These are phyloP conservation scores for Rosa persica DNA, from an alignment of 306 rosid species.

Conservation along the genomic window DNA sequence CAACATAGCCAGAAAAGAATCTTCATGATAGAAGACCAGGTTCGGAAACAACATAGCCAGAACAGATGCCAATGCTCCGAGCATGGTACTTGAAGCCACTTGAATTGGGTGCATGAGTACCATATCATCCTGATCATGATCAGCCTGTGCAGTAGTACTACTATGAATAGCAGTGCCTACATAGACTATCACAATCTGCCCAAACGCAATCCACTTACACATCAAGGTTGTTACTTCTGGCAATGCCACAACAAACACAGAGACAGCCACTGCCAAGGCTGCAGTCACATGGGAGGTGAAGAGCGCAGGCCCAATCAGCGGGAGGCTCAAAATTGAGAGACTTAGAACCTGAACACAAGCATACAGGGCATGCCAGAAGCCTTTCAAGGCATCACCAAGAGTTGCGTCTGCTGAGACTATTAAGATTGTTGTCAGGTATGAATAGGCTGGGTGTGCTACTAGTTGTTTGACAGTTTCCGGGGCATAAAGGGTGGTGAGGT, in stretches of 20 bases:
- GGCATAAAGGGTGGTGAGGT: conserved; percentile 43
- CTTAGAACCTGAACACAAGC: conserved; percentile 42
- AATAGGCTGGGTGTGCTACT: conserved; percentile 52
- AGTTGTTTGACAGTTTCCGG: conserved; percentile 38
- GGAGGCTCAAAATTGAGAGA: conserved; percentile 36
- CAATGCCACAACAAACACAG: conserved; percentile 56
- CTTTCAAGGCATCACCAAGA: conserved; percentile 63
- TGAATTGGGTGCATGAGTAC: conserved; percentile 45
- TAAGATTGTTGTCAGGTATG: conserved; percentile 57
- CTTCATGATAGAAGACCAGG: conserved; percentile 1
- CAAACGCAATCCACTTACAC: conserved; percentile 64
- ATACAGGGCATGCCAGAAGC: conserved; percentile 50
- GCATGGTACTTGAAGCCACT: conserved; percentile 51
- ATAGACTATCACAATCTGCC: conserved; percentile 67
- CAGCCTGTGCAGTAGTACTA: conserved; percentile 18
- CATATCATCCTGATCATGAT: neutral
- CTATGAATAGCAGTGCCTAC: conserved; percentile 54
- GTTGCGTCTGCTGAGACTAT: conserved; percentile 49
- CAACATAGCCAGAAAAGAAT: conserved; percentile 48
- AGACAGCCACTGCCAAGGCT: conserved; percentile 37
- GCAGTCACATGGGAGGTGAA: conserved; percentile 26
- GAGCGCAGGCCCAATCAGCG: conserved; percentile 45
- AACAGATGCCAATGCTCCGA: conserved; percentile 69
- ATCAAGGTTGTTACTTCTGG: conserved; percentile 49
- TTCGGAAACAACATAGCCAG: conserved; percentile 60